Percentiles rank a stretch among this genome's conserved stretches.
Conservation (phyloP, 805 yeast genomes). For the Candida orba region DNA sequence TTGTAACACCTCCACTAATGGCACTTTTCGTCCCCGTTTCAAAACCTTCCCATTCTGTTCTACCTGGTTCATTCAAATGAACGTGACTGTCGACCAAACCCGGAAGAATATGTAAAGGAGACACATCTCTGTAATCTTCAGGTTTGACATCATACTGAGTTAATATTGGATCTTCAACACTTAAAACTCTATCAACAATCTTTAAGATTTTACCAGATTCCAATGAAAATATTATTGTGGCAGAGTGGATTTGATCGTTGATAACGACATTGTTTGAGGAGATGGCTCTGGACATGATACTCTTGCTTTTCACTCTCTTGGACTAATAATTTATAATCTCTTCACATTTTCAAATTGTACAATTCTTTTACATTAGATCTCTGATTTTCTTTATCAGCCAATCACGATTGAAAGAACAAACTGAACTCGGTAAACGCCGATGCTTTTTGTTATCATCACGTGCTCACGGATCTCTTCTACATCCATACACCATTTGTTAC, state of each 20-base stretch:
- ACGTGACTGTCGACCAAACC: constrained; percentile 94
- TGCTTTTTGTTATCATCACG: no score
- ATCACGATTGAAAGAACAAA: no score
- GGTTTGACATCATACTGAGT: constrained; percentile 35
- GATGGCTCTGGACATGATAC: constrained; percentile 36
- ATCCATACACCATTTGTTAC: no score
- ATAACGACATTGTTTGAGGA: constrained; percentile 53
- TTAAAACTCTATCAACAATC: constrained; percentile 35
- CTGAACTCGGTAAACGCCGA: no score
- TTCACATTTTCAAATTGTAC: no score
- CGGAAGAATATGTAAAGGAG: constrained; percentile 68
- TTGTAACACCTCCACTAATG: constrained; percentile 93
- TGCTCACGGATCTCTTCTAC: no score
- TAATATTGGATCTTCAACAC: constrained; percentile 34
- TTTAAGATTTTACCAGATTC: constrained; percentile 52
- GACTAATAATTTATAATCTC: no score
- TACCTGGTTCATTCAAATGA: constrained; percentile 93
- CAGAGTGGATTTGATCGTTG: constrained; percentile 40
- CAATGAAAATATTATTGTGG: constrained; percentile 57
- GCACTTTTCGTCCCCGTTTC: constrained; percentile 95
- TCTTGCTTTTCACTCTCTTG: no score
- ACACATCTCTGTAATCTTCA: constrained; percentile 41
- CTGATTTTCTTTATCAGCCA: no score
- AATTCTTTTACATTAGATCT: no score
- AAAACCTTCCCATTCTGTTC: constrained; percentile 98